Base-by-base conservation (phyloP, 2,329 filamentous ascomycete species). In the Passalora sequoiae region DNA sequence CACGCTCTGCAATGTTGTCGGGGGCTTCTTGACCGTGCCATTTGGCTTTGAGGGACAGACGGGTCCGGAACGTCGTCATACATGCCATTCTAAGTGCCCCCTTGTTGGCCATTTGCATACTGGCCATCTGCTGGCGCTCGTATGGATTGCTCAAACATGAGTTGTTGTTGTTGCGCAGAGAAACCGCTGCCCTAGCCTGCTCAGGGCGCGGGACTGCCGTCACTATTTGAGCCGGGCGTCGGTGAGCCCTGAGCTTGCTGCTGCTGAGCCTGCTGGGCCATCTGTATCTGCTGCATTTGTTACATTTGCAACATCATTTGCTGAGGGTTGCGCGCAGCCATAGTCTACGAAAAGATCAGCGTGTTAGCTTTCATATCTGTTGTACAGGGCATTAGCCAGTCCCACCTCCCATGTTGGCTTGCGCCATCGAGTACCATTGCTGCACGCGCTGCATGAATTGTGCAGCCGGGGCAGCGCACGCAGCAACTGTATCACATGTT, bases 381-480 rank as follows among this genome's bases (percentile, higher is more conserved):
- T n/a, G n/a, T n/a, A n/a, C n/a, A n/a, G n/a, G n/a, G n/a, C n/a
- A n/a, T n/a, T n/a, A n/a, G 17, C 66, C 66, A 21, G 68, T 71
- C 16, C 69, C 70, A 57, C 65, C 50, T 57, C 28, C 50, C 37
- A 68, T 66, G 44, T 58, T 66, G 56, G 40, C 67, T 66, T 57
- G 69, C 66, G 52, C 60, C 59, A 95, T 83, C 44, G 83, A 76
- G 66, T 96, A 94, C 68, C 94, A 95, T 64, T 95, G 87, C 67
- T 98, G 92, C 91, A 98, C 96, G 36, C 89, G 81, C 66, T 95
- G 88, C 81, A 92, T 94, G 69, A 97, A 96, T 65, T 96, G 89
- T 2, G 92, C 92, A 89, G 97, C 96, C 73, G 94, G 83, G 60
- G 95, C 89, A n/a, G n/a, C n/a, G n/a, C n/a, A n/a, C n/a, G n/a